phyloP scores from a whole-genome alignment of 345 rosid species.

The Gossypium thurberi region DNA sequence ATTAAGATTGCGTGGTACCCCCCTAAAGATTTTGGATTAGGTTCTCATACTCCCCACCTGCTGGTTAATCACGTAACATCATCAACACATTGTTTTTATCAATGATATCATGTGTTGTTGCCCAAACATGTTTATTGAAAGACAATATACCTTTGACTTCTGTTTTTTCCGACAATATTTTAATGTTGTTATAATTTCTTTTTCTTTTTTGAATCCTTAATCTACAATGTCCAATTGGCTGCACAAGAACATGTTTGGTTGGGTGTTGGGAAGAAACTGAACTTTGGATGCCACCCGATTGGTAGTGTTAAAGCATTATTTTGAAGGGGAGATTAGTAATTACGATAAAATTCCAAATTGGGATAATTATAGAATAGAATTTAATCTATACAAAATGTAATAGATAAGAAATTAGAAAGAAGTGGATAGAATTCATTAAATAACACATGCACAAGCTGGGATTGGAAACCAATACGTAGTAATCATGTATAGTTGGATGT shows the following conservation, averaged over 20 bases:
- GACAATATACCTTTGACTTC: no score
- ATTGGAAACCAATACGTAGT: no score
- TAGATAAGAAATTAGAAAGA: no score
- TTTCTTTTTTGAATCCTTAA: not conserved
- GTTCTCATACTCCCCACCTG: not conserved
- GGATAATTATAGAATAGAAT: no score
- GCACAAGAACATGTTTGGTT: not conserved
- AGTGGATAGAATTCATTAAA: no score
- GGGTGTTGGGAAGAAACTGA: not conserved
- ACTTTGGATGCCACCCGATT: no score
- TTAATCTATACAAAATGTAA: no score
- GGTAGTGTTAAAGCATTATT: no score
- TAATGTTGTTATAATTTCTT: not conserved
- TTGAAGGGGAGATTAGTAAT: no score
- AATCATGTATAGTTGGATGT: no score
- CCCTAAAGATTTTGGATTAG: not conserved
- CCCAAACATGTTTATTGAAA: not conserved
- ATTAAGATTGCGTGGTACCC: not conserved
- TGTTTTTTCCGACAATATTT: not conserved
- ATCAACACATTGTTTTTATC: not conserved
- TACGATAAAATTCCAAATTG: no score
- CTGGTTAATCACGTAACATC: conserved; percentile 13
- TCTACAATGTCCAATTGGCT: not conserved
- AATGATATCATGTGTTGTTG: not conserved
- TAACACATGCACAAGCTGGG: no score